Conservation (phyloP, 805 yeast species). For the Ogataea parapolymorpha region DNA sequence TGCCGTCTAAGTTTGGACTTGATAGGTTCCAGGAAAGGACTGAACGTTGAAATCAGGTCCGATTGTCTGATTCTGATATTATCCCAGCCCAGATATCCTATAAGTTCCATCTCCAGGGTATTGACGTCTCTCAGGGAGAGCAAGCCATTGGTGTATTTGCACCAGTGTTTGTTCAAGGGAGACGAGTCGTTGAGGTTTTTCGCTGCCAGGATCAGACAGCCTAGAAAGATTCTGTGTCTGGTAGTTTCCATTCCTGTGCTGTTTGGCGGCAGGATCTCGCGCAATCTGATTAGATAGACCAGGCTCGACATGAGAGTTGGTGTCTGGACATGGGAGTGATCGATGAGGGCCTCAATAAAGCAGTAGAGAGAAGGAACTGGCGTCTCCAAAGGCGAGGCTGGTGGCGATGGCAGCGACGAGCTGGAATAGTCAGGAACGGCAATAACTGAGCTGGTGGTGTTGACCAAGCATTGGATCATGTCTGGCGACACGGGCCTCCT, state of each 20-base stretch:
- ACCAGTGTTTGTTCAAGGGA: constrained; percentile 96
- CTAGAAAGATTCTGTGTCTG: constrained; percentile 87
- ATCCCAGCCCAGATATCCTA: constrained; percentile 83
- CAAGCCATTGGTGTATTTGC: constrained; percentile 84
- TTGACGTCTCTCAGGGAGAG: constrained; percentile 76
- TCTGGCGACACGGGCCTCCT: constrained; percentile 54
- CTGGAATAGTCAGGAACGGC: constrained; percentile 38
- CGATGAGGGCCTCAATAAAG: constrained; percentile 72
- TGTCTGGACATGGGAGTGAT: constrained; percentile 87
- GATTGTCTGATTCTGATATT: constrained; percentile 58
- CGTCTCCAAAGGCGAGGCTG: constrained; percentile 34
- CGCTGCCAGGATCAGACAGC: constrained; percentile 87
- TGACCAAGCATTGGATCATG: constrained; percentile 56
- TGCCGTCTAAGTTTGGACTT: constrained; percentile 44
- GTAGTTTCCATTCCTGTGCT: constrained; percentile 93
- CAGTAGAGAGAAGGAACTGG: constrained; percentile 45
- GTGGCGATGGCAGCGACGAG: constrained; percentile 36
- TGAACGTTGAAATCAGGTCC: constrained; percentile 66
- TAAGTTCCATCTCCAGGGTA: constrained; percentile 85
- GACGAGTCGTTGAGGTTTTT: constrained; percentile 90
- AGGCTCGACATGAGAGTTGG: constrained; percentile 92
- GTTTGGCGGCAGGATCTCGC: constrained; percentile 75
- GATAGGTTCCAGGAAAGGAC: constrained; percentile 75
- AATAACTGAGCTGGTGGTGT: constrained; percentile 57
- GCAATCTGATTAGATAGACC: constrained; percentile 75